Conservation (phyloP, 306 rosid species). For the Citrullus colocynthis region DNA sequence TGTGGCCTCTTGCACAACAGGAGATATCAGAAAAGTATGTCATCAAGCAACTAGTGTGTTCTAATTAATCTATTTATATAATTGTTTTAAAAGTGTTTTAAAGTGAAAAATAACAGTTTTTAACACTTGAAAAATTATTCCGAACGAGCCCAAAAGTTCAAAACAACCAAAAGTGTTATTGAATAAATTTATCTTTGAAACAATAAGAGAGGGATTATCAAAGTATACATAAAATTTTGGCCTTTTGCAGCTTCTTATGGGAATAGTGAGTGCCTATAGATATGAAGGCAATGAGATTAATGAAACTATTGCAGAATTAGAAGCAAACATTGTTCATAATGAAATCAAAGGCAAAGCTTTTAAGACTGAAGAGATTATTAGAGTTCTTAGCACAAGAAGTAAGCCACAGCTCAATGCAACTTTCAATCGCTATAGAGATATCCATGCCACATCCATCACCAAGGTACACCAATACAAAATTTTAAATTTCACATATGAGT, state of each 20-base stretch:
- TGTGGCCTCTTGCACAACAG: slow-evolving; percentile 26
- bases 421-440: slow-evolving; percentile 27
- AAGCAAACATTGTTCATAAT: slow-evolving; percentile 21
- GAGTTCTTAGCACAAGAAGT: slow-evolving; percentile 48
- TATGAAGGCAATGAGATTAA: slow-evolving; percentile 28
- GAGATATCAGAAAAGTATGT: slow-evolving; percentile 26
- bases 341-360: slow-evolving; percentile 16
- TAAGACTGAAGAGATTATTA: slow-evolving; percentile 30
- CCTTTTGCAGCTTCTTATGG: slow-evolving; percentile 23
- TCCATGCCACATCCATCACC: slow-evolving; percentile 27
- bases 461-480: slow-evolving; percentile 10
- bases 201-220: too few relatives aligned
- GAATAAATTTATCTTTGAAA: too few relatives aligned
- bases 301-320: slow-evolving; percentile 19
- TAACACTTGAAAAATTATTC: too few relatives aligned
- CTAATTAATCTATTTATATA: too few relatives aligned
- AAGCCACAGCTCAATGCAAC: slow-evolving; percentile 32
- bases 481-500: too few relatives aligned
- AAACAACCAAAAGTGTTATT: too few relatives aligned
- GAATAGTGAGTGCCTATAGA: slow-evolving; percentile 25
- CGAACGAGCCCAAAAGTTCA: too few relatives aligned
- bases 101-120: too few relatives aligned
- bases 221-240: not conserved
- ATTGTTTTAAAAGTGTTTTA: too few relatives aligned
- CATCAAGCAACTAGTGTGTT: too few relatives aligned